These are phyloP conservation scores for Umbellularia californica DNA, from an alignment of 164 flowering plant species.

Conservation along the genomic window DNA sequence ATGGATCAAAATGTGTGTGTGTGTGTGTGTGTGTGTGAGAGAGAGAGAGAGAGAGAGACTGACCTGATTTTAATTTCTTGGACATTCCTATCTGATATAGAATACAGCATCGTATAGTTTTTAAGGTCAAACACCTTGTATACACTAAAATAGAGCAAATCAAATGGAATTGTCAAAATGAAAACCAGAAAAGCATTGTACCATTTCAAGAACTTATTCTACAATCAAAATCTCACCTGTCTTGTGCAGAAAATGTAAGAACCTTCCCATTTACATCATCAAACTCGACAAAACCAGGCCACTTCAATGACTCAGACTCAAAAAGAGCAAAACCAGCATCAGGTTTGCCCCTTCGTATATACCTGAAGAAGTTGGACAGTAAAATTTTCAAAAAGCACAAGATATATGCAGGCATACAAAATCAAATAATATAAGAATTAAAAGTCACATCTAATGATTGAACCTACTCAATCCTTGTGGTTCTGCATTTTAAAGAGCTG, in stretches of 20 bases:
- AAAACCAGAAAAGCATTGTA: not conserved
- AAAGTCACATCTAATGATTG: not conserved
- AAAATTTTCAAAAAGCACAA: not conserved
- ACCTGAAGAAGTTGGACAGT: slow-evolving; percentile 35
- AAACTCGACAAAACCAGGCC: slow-evolving; percentile 99
- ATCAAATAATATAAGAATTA: too few relatives aligned
- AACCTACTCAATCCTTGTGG: slow-evolving; percentile 91
- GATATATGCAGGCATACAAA: not conserved
- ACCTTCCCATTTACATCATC: slow-evolving; percentile 99
- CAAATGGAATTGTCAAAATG: slow-evolving; percentile 7
- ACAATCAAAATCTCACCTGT: slow-evolving; percentile 36
- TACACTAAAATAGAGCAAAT: slow-evolving; percentile 35
- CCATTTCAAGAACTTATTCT: not conserved
- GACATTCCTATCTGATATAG: slow-evolving; percentile 85
- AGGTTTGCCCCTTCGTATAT: slow-evolving; percentile 74
- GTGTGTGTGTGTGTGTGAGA: not conserved
- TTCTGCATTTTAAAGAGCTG: slow-evolving; percentile 97
- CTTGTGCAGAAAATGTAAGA: slow-evolving; percentile 91
- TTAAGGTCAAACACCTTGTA: slow-evolving; percentile 95
- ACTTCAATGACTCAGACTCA: slow-evolving; percentile 88
- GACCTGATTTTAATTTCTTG: slow-evolving; percentile 98
- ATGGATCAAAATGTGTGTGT: not conserved
- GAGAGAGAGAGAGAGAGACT: slow-evolving; percentile 7
- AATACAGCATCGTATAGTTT: slow-evolving; percentile 89
- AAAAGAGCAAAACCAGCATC: slow-evolving; percentile 94